A percentile compares a stretch with the other conserved stretches of the same genome.
phyloP scores from a whole-genome alignment of 75 land plant species.

The Pseudotsuga menziesii region DNA sequence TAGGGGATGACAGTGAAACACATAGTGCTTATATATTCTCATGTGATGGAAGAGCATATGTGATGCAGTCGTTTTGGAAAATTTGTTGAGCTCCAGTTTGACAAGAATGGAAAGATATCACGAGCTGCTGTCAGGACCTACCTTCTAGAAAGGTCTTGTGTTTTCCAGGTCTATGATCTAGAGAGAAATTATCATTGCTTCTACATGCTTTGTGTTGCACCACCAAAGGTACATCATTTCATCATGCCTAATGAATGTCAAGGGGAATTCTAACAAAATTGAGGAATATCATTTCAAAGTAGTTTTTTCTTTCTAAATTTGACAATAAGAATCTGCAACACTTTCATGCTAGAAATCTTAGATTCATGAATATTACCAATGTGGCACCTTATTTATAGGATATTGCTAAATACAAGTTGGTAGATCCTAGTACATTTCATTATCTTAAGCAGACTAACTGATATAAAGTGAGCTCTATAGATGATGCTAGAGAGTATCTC shows the following conservation, averaged over 20 bases:
- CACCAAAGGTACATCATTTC: constrained; percentile 58
- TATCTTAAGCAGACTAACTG: constrained; percentile 87
- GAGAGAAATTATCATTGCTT: constrained; percentile 95
- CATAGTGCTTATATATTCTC: not conserved
- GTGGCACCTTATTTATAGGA: constrained; percentile 41
- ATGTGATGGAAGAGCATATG: not conserved
- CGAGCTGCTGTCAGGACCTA: constrained; percentile 96
- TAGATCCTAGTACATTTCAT: constrained; percentile 67
- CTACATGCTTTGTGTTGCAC: constrained; percentile 93
- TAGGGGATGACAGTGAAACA: not conserved
- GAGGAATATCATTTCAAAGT: not conserved
- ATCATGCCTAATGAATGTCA: not conserved
- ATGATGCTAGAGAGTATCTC: constrained; percentile 78
- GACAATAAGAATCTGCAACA: not conserved
- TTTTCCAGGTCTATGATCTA: constrained; percentile 84
- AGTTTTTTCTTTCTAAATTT: not conserved
- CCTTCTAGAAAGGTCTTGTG: constrained; percentile 92
- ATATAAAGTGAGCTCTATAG: constrained; percentile 68
- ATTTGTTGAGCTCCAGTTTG: constrained; percentile 97
- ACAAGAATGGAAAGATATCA: constrained; percentile 74
- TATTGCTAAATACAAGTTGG: constrained; percentile 72
- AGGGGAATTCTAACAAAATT: not conserved
- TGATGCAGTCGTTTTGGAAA: constrained; percentile 87
- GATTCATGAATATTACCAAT: not conserved
- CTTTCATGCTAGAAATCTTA: not conserved